Evolutionary conservation across 225 moss, liverwort and hornwort genomes (phyloP), one percentile per base, ranked within the genome.

Genomic region (Asterella californica): DNA sequence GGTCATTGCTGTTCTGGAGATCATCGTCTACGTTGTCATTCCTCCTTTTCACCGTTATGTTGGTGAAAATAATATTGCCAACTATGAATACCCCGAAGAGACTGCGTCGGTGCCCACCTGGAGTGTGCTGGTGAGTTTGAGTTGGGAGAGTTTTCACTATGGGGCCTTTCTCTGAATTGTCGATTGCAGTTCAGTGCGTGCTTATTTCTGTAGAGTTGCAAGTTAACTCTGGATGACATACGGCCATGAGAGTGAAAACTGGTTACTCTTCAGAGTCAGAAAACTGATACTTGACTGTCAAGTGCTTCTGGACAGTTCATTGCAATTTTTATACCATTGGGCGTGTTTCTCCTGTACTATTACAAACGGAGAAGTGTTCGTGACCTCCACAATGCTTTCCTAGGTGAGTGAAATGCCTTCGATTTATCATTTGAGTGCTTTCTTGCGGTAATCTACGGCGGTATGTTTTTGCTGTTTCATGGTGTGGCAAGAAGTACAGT

Each of bases 331-430:
- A 33, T 82, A 27, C 91, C 91, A 9, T 37, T 89, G 0, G 0
- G 72, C 5, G 82, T 79, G 1, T 85, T 91, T 59, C 7, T 61
- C 0, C 2, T 75, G 5, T 87, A 55, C 52, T 91, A 82, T 34
- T 22, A 84, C 22, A 83, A 74, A 74, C 84, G 79, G 72, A 84
- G 87, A 67, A 83, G 80, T 34, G 78, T 78, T 0, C 86, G 87
- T 14, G 91, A 91, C 53, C 76, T 89, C 27, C 91, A 91, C 74
- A 87, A 89, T 79, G 81, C 87, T 15, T 87, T 85, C 62, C 83
- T 89, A 68, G 91, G 91, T 87, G 66, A 79, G 47, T 59, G 18
- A 2, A n/a, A 5, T 49, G 15, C 70, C 12, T n/a, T 27, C 14
- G 27, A 17, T 64, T 4, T 27, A 64, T 7, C 3, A n/a, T 48